Evolutionary conservation across 192 early-diverging fungal genomes (phyloP), one percentile per base, ranked within the genome.

Genomic region (Entophlyctis luteolus): DNA sequence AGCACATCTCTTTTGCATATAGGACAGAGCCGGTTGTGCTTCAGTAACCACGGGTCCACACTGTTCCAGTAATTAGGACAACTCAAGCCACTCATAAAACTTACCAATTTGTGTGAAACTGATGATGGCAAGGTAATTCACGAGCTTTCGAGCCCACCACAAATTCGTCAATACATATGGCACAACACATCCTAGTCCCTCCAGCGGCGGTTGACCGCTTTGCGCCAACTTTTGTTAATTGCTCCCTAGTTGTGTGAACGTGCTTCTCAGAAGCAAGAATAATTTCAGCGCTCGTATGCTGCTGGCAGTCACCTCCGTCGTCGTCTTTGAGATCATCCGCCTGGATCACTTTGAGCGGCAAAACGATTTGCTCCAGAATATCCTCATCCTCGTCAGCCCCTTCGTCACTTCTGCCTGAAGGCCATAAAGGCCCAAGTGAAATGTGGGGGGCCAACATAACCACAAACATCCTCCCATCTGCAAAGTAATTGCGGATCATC

Each of bases 91-190:
- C 46, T 34, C 23, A 48, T 50, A 50, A 12, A 33, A 59, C 63
- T 46, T 59, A 76, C 75, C 77, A 78, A 5, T 32, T 57, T 31
- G 66, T 62, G 54, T 82, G 80, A 65, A 81, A 81, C 57, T 58
- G 53, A 62, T 82, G 80, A 38, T 71, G 52, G 36, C 80, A 82
- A 3, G 80, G 80, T 50, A 82, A 39, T 48, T 79, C 67, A 4
- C 80, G 46, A 5, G 72, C 72, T 8, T 46, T 34, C 20, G 71
- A 23, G 0, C 80, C 80, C 4, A 66, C 65, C 34, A 39, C 60
- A 48, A 78, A 82, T 47, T 79, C 77, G 36, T 82, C 80, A 34
- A 82, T 77, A 56, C 80, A 82, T 48, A 82, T 82, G 0, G 80
- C 72, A 54, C 80, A 82, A 56, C 75, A 73, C 23, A 75, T 72